Evolutionary conservation across 176 grass and related monocot species (phyloP), one percentile per base, ranked within the genome.

Genomic region (Oryza coarctata): DNA sequence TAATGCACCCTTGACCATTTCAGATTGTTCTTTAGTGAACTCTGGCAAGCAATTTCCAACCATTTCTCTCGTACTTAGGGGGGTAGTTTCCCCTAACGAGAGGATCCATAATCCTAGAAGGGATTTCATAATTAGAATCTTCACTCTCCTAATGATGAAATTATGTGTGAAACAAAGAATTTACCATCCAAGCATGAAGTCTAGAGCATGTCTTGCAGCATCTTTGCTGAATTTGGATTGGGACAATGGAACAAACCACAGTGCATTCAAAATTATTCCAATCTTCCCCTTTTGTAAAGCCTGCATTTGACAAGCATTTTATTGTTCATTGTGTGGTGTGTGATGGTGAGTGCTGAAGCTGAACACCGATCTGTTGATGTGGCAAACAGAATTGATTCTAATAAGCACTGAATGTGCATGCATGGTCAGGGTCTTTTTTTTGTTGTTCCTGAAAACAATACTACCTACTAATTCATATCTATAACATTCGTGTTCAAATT

Each of bases 111-210:
- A 86, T 84, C 90, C 90, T 93, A 14, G 2, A 73, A 63, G 13
- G 4, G 43, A 39, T 45, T 45, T 14, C 43, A 45, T 44, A 45
- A 13, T 45, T 45, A 45, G 43, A 45, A 45, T 45, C 43, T 45
- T 45, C 43, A 15, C 43, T 45, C 12, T 12, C 13, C 0, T 45
- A 44, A 45, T 45, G 13, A 45, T 9, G 0, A 52, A 29, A 63
- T 23, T 9, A 33, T 1, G 0, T 1, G 7, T 14, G 0, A 38
- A n/a, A 36, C 13, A 81, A 3, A n/a, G n/a, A 75, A 26, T 68
- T 75, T 86, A 94, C 91, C 91, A 94, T 88, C 91, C 91, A 80
- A 89, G 57, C 45, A 69, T 67, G 70, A 94, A 94, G 31, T 94
- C 91, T 20, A 94, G 33, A 27, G 63, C 38, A 9, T 82, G 87